Percentiles rank a stretch among this genome's conserved stretches.
These are phyloP conservation scores for Cystobasidium onofrii DNA, from an alignment of 768 basidiomycete genomes.

Conservation along the genomic window DNA sequence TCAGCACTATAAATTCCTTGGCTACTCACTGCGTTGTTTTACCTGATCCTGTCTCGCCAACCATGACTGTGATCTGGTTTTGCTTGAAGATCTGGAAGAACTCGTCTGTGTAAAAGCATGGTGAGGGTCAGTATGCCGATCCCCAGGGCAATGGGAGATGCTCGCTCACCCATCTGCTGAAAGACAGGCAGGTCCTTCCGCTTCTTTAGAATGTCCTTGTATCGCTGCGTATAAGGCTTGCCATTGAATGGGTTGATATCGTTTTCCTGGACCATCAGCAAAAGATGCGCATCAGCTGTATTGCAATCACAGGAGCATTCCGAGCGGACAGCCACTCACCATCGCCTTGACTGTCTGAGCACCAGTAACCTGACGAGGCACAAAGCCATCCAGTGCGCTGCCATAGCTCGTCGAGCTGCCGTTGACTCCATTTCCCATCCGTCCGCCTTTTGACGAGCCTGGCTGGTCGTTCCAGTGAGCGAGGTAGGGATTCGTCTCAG, in stretches of 20 bases:
- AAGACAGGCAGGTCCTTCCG: conserved; percentile 87
- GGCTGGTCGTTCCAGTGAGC: conserved; percentile 46
- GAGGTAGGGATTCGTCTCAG: conserved; percentile 52
- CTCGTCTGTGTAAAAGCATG: conserved; percentile 46
- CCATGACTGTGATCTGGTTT: conserved; percentile 78
- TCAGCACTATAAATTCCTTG: too few species aligned
- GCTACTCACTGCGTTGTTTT: conserved; percentile 81
- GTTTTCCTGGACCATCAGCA: conserved; percentile 53
- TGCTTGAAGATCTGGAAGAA: conserved; percentile 61
- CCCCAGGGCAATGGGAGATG: not conserved
- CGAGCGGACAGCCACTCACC: conserved; percentile 48
- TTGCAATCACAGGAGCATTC: not conserved
- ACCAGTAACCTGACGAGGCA: conserved; percentile 61
- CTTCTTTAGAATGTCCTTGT: conserved; percentile 72
- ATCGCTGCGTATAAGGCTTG: conserved; percentile 63
- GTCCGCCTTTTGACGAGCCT: conserved; percentile 11
- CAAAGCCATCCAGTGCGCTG: conserved; percentile 55
- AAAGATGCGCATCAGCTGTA: not conserved
- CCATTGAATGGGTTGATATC: conserved; percentile 84
- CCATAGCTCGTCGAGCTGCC: conserved; percentile 40
- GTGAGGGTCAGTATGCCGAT: not conserved
- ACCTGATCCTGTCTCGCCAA: conserved; percentile 89
- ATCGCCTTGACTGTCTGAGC: conserved; percentile 61
- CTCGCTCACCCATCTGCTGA: conserved; percentile 62
- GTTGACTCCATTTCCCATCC: conserved; percentile 18